Percentiles rank a stretch among this genome's conserved stretches.
These are phyloP conservation scores for Crithidia fasciculata DNA, from an alignment of 208 protist genomes.

Conservation along the genomic window DNA sequence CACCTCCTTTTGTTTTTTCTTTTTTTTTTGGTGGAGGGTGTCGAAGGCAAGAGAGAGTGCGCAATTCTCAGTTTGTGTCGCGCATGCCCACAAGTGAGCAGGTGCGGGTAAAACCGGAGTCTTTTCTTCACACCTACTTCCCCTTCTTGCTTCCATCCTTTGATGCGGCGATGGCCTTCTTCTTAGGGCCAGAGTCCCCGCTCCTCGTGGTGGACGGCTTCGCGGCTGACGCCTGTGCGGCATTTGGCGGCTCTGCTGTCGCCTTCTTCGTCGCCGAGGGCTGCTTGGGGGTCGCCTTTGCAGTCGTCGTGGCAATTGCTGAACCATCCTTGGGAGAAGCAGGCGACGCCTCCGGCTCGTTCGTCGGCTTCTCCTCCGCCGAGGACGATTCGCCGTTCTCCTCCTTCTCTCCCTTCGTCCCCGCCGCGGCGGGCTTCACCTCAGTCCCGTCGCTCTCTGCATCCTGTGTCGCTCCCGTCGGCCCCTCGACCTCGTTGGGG, in stretches of 20 bases:
- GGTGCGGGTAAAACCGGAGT: too few relatives aligned
- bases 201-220: neutral
- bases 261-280: neutral
- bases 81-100: too few relatives aligned
- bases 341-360: neutral
- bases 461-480: neutral
- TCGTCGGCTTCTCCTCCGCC: neutral
- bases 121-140: neutral
- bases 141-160: neutral
- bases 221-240: neutral
- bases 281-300: neutral
- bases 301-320: neutral
- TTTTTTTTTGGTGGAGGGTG: too few relatives aligned
- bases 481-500: neutral
- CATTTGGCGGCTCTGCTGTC: neutral
- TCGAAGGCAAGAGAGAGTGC: too few relatives aligned
- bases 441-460: neutral
- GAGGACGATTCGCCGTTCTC: constrained; percentile 9
- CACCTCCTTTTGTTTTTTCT: too few relatives aligned
- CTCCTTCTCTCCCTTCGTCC: neutral
- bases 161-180: neutral
- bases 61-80: too few relatives aligned
- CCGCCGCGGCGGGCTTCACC: neutral
- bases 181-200: neutral
- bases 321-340: neutral